Evolutionary conservation across 495 filamentous ascomycete species (phyloP), one percentile per base, ranked within the genome.

Genomic region (Achaetomiella virescens): DNA sequence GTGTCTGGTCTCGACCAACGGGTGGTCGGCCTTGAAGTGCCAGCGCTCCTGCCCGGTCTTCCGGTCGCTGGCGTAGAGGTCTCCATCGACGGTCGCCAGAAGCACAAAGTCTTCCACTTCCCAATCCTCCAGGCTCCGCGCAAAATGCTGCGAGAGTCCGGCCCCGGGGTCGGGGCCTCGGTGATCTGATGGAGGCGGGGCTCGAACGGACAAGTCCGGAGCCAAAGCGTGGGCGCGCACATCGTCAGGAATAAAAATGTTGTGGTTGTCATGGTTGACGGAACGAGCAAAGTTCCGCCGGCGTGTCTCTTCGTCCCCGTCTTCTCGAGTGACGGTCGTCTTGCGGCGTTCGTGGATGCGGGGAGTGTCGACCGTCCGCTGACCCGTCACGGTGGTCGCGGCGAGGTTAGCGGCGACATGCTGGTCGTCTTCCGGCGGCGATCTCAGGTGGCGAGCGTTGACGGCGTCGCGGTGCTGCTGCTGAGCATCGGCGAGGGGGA

Each of bases 71-170:
- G 95, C 93, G 78, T 96, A 88, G 70, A 98, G 83, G 58, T 87
- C 88, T 76, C 93, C 93, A 78, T 97, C 90, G 78, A 98, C 87
- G 81, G 95, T 97, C 87, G 95, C 91, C 86, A 98, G 76, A 77
- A 98, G 87, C 71, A 97, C 88, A 84, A 97, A 95, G 76, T 97
- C 91, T 87, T 97, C 92, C 74, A 96, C 91, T 83, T 96, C 89
- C 91, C 91, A 97, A 68, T 97, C 93, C 81, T 95, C 86, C 80
- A 97, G 73, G 73, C 84, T 91, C 83, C 91, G 91, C 90, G 91
- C 91, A 82, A 82, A 83, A 82, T 87, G 82, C 75, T 86, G 80
- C 68, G 73, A 71, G 70, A 91, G 80, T 70, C 85, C 89, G 70
- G 82, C 83, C 67, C 71, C 73, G 60, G 66, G 65, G 51, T 68